These are phyloP conservation scores for Saussurea involucrata DNA, from an alignment of 129 eudicot genomes.

Conservation along the genomic window DNA sequence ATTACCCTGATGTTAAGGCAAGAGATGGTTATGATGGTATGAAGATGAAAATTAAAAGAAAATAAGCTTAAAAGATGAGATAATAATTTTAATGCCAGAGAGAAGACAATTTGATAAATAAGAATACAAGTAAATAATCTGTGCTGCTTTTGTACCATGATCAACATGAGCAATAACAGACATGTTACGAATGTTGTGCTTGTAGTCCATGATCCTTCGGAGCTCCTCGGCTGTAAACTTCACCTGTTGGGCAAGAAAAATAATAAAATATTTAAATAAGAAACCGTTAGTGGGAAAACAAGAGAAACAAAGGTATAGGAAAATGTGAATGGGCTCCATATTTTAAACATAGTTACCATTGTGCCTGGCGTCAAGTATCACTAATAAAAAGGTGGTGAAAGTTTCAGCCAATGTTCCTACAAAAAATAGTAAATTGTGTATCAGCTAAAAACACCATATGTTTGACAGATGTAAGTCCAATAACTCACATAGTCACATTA, in stretches of 20 bases:
- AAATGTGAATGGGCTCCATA: background rate
- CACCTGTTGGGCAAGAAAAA: background rate
- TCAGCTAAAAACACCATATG: background rate
- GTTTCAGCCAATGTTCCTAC: constrained; percentile 1
- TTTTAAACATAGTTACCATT: background rate
- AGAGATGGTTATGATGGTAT: background rate
- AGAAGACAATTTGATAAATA: background rate
- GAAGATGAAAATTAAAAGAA: background rate
- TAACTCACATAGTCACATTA: constrained; percentile 16
- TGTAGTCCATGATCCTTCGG: constrained; percentile 54
- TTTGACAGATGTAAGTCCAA: background rate
- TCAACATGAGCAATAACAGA: constrained; percentile 74
- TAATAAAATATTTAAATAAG: background rate
- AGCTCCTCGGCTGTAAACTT: constrained; percentile 37
- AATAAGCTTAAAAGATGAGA: background rate
- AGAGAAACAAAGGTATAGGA: background rate
- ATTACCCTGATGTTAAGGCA: background rate
- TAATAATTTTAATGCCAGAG: background rate
- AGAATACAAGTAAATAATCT: background rate
- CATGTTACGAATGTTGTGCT: constrained; percentile 62
- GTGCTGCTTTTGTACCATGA: constrained; percentile 35
- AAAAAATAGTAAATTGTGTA: background rate
- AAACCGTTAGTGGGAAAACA: background rate
- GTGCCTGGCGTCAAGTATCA: background rate
- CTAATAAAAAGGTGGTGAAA: background rate